These are phyloP conservation scores for Penicillium sp. DNA, from an alignment of 2,329 filamentous ascomycete species.

Conservation along the genomic window DNA sequence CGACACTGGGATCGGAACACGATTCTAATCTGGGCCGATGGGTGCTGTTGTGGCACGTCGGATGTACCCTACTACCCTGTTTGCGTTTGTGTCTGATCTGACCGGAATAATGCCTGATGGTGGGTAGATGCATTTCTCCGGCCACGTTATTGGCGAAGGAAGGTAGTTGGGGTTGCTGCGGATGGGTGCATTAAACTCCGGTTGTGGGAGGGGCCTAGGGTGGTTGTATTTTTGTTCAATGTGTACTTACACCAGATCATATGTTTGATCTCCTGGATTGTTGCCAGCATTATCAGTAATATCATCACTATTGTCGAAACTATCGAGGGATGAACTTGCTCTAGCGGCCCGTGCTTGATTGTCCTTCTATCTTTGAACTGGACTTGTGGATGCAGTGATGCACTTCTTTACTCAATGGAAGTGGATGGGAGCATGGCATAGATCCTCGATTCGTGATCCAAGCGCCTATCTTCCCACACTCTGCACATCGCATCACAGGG, in stretches of 20 bases:
- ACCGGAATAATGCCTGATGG: background rate
- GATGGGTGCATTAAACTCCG: background rate
- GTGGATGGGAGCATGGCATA: background rate
- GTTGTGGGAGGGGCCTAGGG: background rate
- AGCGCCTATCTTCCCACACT: background rate
- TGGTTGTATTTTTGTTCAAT: background rate
- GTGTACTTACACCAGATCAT: no score
- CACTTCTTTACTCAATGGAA: background rate
- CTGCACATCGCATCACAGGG: background rate
- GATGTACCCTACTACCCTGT: background rate
- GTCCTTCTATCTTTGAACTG: background rate
- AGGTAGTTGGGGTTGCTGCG: constrained; percentile 7
- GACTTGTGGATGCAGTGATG: background rate
- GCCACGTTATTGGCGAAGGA: constrained; percentile 17
- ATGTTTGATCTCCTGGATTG: background rate
- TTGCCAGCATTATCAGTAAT: background rate
- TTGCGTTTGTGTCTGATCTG: background rate
- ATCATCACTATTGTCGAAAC: background rate
- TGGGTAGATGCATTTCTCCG: background rate
- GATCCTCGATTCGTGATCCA: background rate
- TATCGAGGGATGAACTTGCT: background rate
- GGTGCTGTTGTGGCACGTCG: background rate
- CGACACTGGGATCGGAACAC: constrained; percentile 18
- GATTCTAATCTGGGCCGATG: background rate
- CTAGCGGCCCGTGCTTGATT: background rate